Evolutionary conservation across 1,284 basidiomycete species (phyloP).

Genomic region (Albatrellus sp.): DNA sequence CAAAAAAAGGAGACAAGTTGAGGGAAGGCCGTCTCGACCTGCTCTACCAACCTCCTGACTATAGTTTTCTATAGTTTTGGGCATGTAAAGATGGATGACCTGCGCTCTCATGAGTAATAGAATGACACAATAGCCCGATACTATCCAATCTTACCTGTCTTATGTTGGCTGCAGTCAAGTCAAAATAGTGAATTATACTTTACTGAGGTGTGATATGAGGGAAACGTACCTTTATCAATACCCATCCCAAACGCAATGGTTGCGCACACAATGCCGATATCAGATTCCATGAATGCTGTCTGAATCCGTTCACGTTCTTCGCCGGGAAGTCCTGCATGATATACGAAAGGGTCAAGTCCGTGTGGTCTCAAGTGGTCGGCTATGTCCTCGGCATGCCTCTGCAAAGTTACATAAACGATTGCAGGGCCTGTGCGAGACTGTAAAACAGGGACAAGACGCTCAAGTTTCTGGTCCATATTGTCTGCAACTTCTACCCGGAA

Average conservation of each 20-base stretch:
- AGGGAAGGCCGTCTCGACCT: constrained; percentile 55
- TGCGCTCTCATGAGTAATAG: constrained; percentile 10
- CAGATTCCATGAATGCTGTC: constrained; percentile 49
- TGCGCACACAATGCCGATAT: constrained; percentile 55
- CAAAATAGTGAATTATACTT: no score
- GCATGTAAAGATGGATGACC: constrained; percentile 63
- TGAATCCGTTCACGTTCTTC: constrained; percentile 46
- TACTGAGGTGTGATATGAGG: background rate
- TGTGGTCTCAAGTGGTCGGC: constrained; percentile 36
- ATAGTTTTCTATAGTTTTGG: constrained; percentile 53
- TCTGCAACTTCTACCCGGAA: constrained; percentile 40
- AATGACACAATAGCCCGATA: background rate
- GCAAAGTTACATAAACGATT: constrained; percentile 62
- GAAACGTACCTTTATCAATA: constrained; percentile 44
- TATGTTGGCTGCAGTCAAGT: constrained; percentile 16
- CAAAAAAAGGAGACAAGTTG: constrained; percentile 46
- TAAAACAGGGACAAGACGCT: constrained; percentile 31
- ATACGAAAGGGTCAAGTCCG: constrained; percentile 42
- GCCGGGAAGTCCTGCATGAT: constrained; percentile 56
- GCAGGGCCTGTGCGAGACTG: constrained; percentile 34
- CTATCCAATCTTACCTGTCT: constrained; percentile 16
- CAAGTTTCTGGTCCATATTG: constrained; percentile 28
- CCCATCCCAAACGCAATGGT: constrained; percentile 65
- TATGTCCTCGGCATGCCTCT: constrained; percentile 52
- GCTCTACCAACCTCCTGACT: constrained; percentile 73